These are phyloP conservation scores for Cercophora samala DNA, from an alignment of 495 filamentous ascomycete species.

Conservation along the genomic window DNA sequence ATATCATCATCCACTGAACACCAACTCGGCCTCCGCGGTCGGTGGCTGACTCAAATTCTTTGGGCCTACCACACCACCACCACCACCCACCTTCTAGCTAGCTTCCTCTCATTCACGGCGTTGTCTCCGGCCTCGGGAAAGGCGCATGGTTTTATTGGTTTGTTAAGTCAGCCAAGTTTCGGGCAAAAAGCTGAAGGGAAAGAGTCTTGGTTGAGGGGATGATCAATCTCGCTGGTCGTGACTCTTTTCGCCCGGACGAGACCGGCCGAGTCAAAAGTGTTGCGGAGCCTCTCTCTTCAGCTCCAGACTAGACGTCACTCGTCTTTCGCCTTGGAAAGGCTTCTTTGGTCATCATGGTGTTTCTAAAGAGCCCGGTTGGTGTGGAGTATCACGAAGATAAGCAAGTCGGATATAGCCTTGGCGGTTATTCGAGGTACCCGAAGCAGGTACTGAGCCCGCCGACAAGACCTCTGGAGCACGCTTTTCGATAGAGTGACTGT, in stretches of 20 bases:
- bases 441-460: background rate
- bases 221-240: background rate
- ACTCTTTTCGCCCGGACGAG: background rate
- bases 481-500: background rate
- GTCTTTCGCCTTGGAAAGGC: background rate
- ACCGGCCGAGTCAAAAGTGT: background rate
- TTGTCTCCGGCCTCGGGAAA: background rate
- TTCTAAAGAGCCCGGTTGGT: background rate
- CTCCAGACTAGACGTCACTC: too few species aligned
- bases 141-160: background rate
- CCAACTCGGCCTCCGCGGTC: background rate
- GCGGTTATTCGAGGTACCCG: background rate
- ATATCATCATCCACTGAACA: background rate
- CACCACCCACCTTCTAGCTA: background rate
- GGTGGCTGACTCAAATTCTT: conserved; percentile 1
- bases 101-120: background rate
- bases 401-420: background rate
- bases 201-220: background rate
- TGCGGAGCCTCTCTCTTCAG: too few species aligned
- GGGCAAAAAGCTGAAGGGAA: background rate
- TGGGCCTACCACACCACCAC: background rate
- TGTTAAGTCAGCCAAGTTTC: background rate
- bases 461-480: background rate
- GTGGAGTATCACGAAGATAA: background rate
- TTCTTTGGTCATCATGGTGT: background rate